Percentiles rank a stretch among this genome's conserved stretches.
Evolutionary conservation across 2,329 filamentous ascomycete genomes (phyloP).

Genomic region (Exophiala aquamarina): DNA sequence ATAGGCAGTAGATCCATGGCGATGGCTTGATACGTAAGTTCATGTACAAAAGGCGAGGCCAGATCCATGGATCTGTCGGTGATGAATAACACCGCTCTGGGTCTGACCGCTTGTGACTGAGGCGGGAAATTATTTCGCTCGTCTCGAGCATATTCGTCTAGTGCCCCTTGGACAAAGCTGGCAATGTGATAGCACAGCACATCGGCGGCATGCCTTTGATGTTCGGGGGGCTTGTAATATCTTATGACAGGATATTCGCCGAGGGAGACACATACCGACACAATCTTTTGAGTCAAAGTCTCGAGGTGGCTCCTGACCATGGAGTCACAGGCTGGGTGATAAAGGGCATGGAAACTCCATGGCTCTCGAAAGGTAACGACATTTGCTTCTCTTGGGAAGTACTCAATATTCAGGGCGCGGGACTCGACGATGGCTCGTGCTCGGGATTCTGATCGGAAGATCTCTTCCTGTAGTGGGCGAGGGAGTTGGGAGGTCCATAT

Average conservation of each 20-base stretch:
- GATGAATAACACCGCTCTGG: slow-evolving; percentile 79
- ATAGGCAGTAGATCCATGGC: slow-evolving; percentile 89
- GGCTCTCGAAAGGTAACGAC: slow-evolving; percentile 90
- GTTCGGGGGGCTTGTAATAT: slow-evolving; percentile 73
- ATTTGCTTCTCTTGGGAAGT: slow-evolving; percentile 85
- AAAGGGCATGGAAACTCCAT: slow-evolving; percentile 91
- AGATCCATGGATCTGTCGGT: slow-evolving; percentile 93
- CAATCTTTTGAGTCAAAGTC: slow-evolving; percentile 82
- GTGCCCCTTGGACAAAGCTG: slow-evolving; percentile 84
- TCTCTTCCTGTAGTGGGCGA: slow-evolving; percentile 69
- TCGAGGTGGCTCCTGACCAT: slow-evolving; percentile 82
- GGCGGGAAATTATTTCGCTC: slow-evolving; percentile 78
- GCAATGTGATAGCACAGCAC: slow-evolving; percentile 87
- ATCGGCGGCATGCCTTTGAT: slow-evolving; percentile 78
- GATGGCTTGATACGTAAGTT: slow-evolving; percentile 99
- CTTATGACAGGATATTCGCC: slow-evolving; percentile 92
- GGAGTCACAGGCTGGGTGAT: slow-evolving; percentile 84
- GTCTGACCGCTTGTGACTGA: slow-evolving; percentile 64
- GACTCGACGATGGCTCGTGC: slow-evolving; percentile 75
- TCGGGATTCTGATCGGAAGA: slow-evolving; percentile 67
- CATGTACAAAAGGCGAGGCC: slow-evolving; percentile 82
- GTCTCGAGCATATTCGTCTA: slow-evolving; percentile 84
- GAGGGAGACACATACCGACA: slow-evolving; percentile 84
- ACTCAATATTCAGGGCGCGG: slow-evolving; percentile 82
- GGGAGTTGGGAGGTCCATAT: slow-evolving; percentile 79